Conservation (phyloP, 73 alveolate species). For the Uronychia binucleata region DNA sequence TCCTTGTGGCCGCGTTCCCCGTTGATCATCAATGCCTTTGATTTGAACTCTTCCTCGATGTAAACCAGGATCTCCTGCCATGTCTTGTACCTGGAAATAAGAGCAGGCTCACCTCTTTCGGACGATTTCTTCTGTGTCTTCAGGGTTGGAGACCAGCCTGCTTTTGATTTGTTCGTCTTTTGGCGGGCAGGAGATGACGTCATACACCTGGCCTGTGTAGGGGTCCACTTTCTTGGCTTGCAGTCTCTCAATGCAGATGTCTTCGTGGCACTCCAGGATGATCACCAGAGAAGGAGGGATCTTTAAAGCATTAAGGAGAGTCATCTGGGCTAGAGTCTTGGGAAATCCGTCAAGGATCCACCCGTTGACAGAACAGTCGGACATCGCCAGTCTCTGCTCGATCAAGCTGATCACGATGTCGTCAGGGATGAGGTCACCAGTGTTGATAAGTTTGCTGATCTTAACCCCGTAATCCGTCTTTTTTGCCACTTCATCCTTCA, state of each 20-base stretch:
- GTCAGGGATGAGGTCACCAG: conserved; percentile 89
- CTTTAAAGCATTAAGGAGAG: conserved; percentile 74
- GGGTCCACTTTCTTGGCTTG: conserved; percentile 81
- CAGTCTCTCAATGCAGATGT: conserved; percentile 58
- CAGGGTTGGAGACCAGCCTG: conserved; percentile 43
- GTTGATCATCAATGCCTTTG: not conserved
- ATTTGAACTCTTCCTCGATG: conserved; percentile 18
- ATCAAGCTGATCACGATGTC: conserved; percentile 74
- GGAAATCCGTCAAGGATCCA: conserved; percentile 96
- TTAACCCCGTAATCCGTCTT: conserved; percentile 77
- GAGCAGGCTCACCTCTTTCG: conserved; percentile 41
- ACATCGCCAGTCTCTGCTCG: conserved; percentile 70
- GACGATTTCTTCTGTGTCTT: conserved; percentile 50
- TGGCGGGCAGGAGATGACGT: conserved; percentile 50
- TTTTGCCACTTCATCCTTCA: conserved; percentile 76
- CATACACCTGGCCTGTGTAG: conserved; percentile 56
- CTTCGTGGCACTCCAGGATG: conserved; percentile 62
- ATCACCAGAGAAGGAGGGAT: conserved; percentile 77
- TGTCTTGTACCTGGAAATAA: not conserved
- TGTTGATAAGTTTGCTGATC: conserved; percentile 62
- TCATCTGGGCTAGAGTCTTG: conserved; percentile 76
- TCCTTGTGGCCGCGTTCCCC: conserved; percentile 1
- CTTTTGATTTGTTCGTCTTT: conserved; percentile 48
- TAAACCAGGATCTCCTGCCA: conserved; percentile 16
- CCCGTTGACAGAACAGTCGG: conserved; percentile 94